Conservation (phyloP, 2,329 filamentous ascomycete species). For the Septoria petroselini region DNA sequence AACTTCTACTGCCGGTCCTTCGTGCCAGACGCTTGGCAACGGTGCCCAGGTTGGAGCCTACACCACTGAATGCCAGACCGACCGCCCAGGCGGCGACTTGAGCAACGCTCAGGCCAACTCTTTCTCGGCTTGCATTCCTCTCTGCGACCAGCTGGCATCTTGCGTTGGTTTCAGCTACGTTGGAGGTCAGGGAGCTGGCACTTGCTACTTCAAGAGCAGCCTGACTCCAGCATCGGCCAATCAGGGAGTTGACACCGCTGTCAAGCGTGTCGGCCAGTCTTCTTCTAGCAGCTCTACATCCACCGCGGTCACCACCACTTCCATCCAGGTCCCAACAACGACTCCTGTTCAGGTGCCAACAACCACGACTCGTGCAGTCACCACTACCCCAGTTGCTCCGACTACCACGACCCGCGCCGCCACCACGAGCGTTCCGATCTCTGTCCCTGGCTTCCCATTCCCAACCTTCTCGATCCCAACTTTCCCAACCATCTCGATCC, state of each 20-base stretch:
- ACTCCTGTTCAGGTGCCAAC: neutral
- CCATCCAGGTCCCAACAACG: neutral
- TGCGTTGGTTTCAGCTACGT: conserved; percentile 22
- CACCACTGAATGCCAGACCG: conserved; percentile 19
- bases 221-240: conserved; percentile 7
- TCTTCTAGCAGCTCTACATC: neutral
- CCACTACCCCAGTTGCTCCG: neutral
- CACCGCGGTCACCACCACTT: neutral
- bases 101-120: conserved; percentile 7
- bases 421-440: neutral
- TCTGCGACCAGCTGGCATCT: conserved; percentile 14
- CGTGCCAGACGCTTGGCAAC: conserved; percentile 13
- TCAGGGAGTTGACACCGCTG: conserved; percentile 13
- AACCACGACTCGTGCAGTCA: neutral
- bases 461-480: neutral
- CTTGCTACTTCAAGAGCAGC: conserved; percentile 23
- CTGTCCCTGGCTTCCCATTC: neutral
- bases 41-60: conserved; percentile 6
- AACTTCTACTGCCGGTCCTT: neutral
- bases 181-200: conserved; percentile 15
- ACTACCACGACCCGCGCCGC: neutral
- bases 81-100: conserved; percentile 18
- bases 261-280: conserved; percentile 3
- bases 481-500: neutral
- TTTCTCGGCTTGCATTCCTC: conserved; percentile 7